Evolutionary conservation across 345 rosid genomes (phyloP).

Genomic region (Viola odorata): DNA sequence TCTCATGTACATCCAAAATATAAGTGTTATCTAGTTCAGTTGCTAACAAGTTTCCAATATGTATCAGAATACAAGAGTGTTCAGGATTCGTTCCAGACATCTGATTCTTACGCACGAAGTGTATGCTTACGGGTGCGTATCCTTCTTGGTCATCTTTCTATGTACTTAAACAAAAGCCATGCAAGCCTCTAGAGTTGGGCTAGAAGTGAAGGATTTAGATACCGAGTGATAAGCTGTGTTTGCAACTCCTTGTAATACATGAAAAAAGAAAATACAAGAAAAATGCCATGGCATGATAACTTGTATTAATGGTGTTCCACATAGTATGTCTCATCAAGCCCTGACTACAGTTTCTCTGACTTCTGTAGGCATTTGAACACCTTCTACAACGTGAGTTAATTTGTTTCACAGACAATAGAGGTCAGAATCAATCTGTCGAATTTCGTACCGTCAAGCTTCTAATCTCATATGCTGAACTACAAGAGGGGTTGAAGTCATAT

Average conservation of each 20-base stretch:
- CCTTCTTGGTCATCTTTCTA: background rate
- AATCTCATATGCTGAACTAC: conserved; percentile 57
- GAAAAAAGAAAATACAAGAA: no score
- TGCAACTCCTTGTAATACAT: no score
- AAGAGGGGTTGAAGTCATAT: conserved; percentile 67
- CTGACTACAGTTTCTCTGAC: conserved; percentile 10
- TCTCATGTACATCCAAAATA: background rate
- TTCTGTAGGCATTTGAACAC: conserved; percentile 80
- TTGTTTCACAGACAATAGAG: conserved; percentile 60
- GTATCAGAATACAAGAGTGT: conserved; percentile 74
- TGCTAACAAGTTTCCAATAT: conserved; percentile 8
- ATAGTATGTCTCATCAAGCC: conserved; percentile 1
- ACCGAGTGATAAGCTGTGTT: no score
- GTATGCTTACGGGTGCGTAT: conserved; percentile 71
- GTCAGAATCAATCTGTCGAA: conserved; percentile 58
- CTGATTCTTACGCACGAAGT: conserved; percentile 59
- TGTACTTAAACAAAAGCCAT: background rate
- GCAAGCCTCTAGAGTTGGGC: no score
- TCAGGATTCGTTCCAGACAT: conserved; percentile 69
- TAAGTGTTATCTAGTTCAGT: background rate
- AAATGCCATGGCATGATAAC: no score
- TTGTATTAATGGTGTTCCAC: background rate
- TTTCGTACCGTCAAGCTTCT: conserved; percentile 71
- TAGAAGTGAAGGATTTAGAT: no score
- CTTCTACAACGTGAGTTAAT: conserved; percentile 58